A percentile compares a stretch with the other conserved stretches of the same genome.
These are phyloP conservation scores for Wickerhamomyces ciferrii DNA, from an alignment of 805 yeast genomes.

Conservation along the genomic window DNA sequence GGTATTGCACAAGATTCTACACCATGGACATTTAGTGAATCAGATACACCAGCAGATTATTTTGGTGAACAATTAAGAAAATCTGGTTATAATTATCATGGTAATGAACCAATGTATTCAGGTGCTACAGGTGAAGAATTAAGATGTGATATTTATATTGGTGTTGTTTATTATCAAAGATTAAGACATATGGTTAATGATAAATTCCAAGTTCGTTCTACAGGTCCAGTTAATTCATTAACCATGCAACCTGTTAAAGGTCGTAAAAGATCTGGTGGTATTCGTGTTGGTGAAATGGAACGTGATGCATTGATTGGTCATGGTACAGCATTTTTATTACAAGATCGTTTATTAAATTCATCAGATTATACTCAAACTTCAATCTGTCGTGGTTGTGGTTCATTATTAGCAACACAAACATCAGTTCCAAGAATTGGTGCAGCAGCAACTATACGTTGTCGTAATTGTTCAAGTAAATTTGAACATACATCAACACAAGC, in stretches of 20 bases:
- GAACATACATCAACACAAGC: conserved; percentile 50
- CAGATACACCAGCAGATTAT: conserved; percentile 94
- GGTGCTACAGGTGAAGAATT: conserved; percentile 98
- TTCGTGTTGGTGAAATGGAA: conserved; percentile 99
- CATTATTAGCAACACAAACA: conserved; percentile 81
- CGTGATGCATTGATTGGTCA: conserved; percentile 98
- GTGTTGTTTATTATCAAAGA: conserved; percentile 96
- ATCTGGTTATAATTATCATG: conserved; percentile 96
- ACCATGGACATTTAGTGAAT: conserved; percentile 90
- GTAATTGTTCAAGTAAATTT: conserved; percentile 79
- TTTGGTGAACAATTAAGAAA: conserved; percentile 87
- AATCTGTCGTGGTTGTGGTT: conserved; percentile 90
- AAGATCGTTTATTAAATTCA: conserved; percentile 91
- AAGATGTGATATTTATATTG: conserved; percentile 92
- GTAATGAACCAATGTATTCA: conserved; percentile 98
- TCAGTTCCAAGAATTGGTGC: conserved; percentile 91
- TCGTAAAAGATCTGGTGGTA: conserved; percentile 98
- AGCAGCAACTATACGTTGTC: conserved; percentile 72
- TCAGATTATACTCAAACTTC: conserved; percentile 93
- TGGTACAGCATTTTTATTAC: conserved; percentile 92
- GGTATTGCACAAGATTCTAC: conserved; percentile 97
- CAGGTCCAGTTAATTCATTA: conserved; percentile 95
- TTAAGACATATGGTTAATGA: conserved; percentile 99
- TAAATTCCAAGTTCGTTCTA: conserved; percentile 97
- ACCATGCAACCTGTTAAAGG: conserved; percentile 99